Evolutionary conservation across 1,139 yeast species (phyloP).

Genomic region (Pichia sp.): DNA sequence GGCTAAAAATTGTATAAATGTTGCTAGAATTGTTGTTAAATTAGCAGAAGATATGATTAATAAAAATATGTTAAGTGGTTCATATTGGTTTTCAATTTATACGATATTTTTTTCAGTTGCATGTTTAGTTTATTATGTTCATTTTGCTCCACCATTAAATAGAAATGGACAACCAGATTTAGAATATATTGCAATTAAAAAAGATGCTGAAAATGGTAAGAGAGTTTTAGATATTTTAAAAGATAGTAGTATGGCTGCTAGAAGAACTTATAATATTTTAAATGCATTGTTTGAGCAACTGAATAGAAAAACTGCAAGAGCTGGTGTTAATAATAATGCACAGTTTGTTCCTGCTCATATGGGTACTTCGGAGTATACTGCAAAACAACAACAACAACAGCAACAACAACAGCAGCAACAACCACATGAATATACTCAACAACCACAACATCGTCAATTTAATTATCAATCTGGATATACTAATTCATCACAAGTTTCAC

Average conservation of each 20-base stretch:
- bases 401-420: not conserved
- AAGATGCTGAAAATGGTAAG: slow-evolving; percentile 79
- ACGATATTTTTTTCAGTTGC: slow-evolving; percentile 92
- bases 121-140: slow-evolving; percentile 77
- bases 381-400: slow-evolving; percentile 4
- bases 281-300: slow-evolving; percentile 78
- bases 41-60: slow-evolving; percentile 78
- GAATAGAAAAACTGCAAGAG: slow-evolving; percentile 56
- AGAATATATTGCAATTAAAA: slow-evolving; percentile 54
- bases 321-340: slow-evolving; percentile 16
- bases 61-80: slow-evolving; percentile 69
- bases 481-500: too few relatives aligned
- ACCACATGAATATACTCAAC: not conserved
- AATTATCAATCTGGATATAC: too few relatives aligned
- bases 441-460: not conserved
- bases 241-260: slow-evolving; percentile 71
- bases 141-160: slow-evolving; percentile 48
- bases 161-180: slow-evolving; percentile 49
- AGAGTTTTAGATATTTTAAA: slow-evolving; percentile 65
- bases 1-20: slow-evolving; percentile 80
- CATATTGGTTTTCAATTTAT: slow-evolving; percentile 90
- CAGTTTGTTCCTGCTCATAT: slow-evolving; percentile 27
- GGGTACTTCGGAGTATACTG: slow-evolving; percentile 23
- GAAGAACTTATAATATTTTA: slow-evolving; percentile 71
- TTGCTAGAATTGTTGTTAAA: slow-evolving; percentile 78